A percentile compares a stretch with the other conserved stretches of the same genome.
Conservation (phyloP, 169 alveolate species). For the Plasmodium gonderi region DNA sequence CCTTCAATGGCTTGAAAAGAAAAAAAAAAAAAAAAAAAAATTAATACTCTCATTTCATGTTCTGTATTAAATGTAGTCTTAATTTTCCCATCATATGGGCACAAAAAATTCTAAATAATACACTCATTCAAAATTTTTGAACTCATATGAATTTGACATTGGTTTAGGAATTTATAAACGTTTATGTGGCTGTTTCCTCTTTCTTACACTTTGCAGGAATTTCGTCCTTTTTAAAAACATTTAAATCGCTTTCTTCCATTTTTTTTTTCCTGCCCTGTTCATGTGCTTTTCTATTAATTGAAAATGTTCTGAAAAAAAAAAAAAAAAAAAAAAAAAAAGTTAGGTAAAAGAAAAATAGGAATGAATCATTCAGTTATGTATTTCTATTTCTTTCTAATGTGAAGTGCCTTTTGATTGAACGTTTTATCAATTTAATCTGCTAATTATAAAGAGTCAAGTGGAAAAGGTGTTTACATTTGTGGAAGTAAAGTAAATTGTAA, state of each 20-base stretch:
- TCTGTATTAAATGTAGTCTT: background rate
- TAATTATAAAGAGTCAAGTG: background rate
- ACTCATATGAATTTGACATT: background rate
- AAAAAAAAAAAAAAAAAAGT: background rate
- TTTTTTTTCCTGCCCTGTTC: conserved; percentile 29
- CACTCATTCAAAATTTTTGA: background rate
- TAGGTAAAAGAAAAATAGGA: background rate
- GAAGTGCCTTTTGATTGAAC: background rate
- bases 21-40: background rate
- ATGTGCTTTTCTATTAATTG: background rate
- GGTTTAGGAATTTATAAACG: background rate
- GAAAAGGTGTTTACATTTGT: background rate
- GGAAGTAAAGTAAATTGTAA: background rate
- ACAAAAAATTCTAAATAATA: background rate
- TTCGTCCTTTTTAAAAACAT: conserved; percentile 59
- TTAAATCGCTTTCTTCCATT: conserved; percentile 47
- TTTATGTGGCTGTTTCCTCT: background rate
- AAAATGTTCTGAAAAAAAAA: background rate
- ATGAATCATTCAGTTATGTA: background rate
- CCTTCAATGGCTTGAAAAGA: conserved; percentile 90
- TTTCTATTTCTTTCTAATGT: background rate
- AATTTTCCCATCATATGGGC: background rate
- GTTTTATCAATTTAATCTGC: background rate
- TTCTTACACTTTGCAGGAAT: conserved; percentile 75
- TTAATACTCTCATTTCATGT: background rate